Evolutionary conservation across 2,329 filamentous ascomycete genomes (phyloP).

Genomic region (Zymoseptoria pseudotritici): DNA sequence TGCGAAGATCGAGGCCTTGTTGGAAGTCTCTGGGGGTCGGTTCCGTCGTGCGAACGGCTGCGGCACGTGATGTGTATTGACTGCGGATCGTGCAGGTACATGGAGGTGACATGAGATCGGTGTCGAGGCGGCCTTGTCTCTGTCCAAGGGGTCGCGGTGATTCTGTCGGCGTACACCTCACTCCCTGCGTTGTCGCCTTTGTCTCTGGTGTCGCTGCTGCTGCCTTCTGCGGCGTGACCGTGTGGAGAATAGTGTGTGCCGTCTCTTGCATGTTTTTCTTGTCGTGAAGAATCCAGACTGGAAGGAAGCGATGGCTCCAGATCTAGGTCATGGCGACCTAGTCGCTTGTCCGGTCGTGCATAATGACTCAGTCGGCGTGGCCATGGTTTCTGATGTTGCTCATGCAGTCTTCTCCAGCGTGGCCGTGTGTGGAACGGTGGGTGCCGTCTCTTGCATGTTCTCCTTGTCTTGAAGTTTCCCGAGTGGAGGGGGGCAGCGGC

Average conservation of each 20-base stretch:
- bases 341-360: conserved; percentile 7
- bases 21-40: conserved; percentile 14
- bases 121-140: too few relatives aligned
- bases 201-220: too few relatives aligned
- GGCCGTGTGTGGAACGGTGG: conserved; percentile 13
- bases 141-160: too few relatives aligned
- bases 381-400: too few relatives aligned
- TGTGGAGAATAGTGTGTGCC: too few relatives aligned
- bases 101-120: too few relatives aligned
- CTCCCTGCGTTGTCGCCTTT: too few relatives aligned
- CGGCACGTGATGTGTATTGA: conserved; percentile 16
- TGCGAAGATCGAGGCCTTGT: conserved; percentile 20
- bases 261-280: conserved; percentile 21
- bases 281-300: conserved; percentile 17
- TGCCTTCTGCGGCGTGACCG: too few relatives aligned
- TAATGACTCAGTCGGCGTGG: conserved; percentile 6
- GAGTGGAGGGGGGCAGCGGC: too few relatives aligned
- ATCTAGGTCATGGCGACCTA: conserved; percentile 22
- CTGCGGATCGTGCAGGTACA: conserved; percentile 12
- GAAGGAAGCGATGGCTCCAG: conserved; percentile 26
- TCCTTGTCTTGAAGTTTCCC: conserved; percentile 22
- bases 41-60: conserved; percentile 16
- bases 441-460: conserved; percentile 19
- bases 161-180: too few relatives aligned
- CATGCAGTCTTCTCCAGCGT: too few relatives aligned